Evolutionary conservation across 352 stramenopile species (phyloP).

Genomic region (Pythium pyrilobum): DNA sequence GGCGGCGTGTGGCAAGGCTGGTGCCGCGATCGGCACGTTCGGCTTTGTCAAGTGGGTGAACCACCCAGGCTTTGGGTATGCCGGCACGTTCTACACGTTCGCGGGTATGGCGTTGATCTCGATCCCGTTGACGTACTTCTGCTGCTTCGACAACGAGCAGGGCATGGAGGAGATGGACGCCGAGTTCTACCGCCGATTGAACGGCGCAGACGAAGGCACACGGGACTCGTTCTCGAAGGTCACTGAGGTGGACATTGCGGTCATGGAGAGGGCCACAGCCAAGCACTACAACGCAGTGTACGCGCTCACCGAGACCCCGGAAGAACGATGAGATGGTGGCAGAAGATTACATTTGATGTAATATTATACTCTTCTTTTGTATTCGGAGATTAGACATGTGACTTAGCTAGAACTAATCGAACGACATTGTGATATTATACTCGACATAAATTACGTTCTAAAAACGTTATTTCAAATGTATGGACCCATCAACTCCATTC

Average conservation of each 20-base stretch:
- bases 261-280: too few species aligned
- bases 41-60: conserved; percentile 25
- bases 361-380: too few species aligned
- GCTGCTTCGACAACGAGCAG: conserved; percentile 18
- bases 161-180: conserved; percentile 18
- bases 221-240: conserved; percentile 16
- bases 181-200: conserved; percentile 18
- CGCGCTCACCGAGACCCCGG: too few species aligned
- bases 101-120: conserved; percentile 21
- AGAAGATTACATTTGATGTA: too few species aligned
- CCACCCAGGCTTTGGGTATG: conserved; percentile 25
- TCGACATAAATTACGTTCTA: too few species aligned
- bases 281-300: neutral
- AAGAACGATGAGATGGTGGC: too few species aligned
- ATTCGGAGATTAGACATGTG: too few species aligned
- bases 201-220: conserved; percentile 8
- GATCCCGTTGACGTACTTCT: conserved; percentile 22
- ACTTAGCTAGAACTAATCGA: too few species aligned
- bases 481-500: too few species aligned
- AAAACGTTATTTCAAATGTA: too few species aligned
- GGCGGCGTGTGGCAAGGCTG: conserved; percentile 58
- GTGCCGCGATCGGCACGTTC: conserved; percentile 28
- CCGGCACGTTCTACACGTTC: conserved; percentile 27
- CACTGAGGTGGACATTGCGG: neutral
- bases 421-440: too few species aligned